Base-by-base conservation (phyloP, 441 rosid species). In the Populus hybrid region DNA sequence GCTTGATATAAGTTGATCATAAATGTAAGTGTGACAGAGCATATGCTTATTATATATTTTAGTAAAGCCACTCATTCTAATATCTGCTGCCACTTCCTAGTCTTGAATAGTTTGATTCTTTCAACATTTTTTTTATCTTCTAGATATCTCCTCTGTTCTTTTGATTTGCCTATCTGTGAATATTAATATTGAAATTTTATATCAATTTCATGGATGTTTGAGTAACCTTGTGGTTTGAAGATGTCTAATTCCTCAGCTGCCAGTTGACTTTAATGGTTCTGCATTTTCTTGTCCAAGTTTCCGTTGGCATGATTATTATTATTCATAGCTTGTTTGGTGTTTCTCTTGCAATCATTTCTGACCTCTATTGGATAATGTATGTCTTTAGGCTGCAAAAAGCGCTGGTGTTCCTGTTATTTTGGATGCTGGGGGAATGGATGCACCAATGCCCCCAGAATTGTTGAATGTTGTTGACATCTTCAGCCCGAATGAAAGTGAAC, bases 341-440 rank as follows among this genome's bases (percentile, higher is more conserved):
- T 42, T 9, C 67, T 69, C 16, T 72, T 42, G 59, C 42, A n/a
- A 12, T 50, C 29, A 10, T 28, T 24, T 8, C 40, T 76, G 68
- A 36, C 71, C 24, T 20, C 74, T 50, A 71, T 38, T 84, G 76
- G 24, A 35, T 65, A 65, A 20, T 74, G 35, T 21, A 63, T 61
- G 21, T 79, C 36, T 76, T 76, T 84, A 93, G 99, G 97, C 92
- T 72, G 99, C 97, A 71, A 91, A 85, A 84, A 78, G 76, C 83
- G 91, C 92, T 5, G 94, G 93, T 77, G 97, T 92, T 81, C 92
- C 94, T 0, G 92, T 93, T 28, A 93, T 95, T 82, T 84, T 95
- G 29, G 99, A 95, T 86, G 98, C 90, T 31, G 99, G 99, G 68
- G 99, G 99, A 84, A 90, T 93, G 95, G 97, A 95, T 79, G 77